Evolutionary conservation across 1,284 basidiomycete genomes (phyloP), one percentile per base, ranked within the genome.

Genomic region (Salmacisia buchloeana): DNA sequence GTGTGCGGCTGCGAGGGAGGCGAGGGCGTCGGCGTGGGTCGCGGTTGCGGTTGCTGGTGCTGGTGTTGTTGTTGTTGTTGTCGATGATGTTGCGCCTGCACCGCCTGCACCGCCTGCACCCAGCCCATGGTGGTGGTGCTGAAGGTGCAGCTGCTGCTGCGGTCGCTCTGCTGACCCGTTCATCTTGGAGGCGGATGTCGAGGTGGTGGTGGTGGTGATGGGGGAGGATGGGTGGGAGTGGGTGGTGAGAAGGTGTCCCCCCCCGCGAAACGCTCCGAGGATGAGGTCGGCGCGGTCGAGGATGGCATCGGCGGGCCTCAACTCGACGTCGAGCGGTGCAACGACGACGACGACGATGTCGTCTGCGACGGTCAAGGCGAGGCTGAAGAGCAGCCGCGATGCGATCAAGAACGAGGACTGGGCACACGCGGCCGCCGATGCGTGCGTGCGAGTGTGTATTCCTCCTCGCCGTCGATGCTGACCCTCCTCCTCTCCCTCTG

Each of bases 311-410:
- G 15, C 15, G 35, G 35, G 15, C 7, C 15, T 15, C 7, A 15
- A 7, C 35, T 38, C 35, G 15, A 15, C 35, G 9, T 38, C n/a
- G n/a, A n/a, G n/a, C n/a, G n/a, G n/a, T n/a, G n/a, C n/a, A n/a
- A n/a, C n/a, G n/a, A n/a, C n/a, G n/a, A n/a, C n/a, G 7, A 7
- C 7, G 35, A 52, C 9, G 46, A 59, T 59, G 58, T 59, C 58
- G 29, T 43, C 59, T 60, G 36, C 59, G 12, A 54, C 59, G 35
- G 64, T 63, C 43, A 76, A 76, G 65, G 61, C 67, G 59, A 76
- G 72, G 66, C 69, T 76, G 58, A 76, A 74, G 58, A 68, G 65
- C 63, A 68, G 68, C 4, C 69, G 74, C 52, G 73, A 76, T 54
- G 71, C 70, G 7, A 58, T 76, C 39, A 67, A 70, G 49, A 63